Conservation (phyloP, 2,329 filamentous ascomycete species). For the Cryphonectria japonica region DNA sequence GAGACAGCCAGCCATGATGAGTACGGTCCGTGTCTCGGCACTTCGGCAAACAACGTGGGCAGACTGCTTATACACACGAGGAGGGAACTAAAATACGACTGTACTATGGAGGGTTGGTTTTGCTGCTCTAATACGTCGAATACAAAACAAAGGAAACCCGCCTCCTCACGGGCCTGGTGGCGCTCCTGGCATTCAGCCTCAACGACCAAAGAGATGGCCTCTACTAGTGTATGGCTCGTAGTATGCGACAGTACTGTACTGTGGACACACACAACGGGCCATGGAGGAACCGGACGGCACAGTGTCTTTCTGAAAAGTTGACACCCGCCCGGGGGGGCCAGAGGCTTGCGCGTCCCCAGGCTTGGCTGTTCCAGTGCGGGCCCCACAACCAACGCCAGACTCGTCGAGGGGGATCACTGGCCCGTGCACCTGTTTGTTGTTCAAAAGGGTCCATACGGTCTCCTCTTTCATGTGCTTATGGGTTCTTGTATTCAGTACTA, state of each 20-base stretch:
- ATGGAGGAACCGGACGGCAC: conserved; percentile 2
- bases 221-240: no score
- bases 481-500: background rate
- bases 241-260: no score
- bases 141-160: background rate
- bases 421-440: conserved; percentile 5
- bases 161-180: background rate
- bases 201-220: background rate
- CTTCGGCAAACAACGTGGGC: background rate
- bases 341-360: conserved; percentile 17
- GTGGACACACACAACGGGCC: background rate
- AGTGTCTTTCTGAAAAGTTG: background rate
- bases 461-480: background rate
- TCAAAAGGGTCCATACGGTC: background rate
- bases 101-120: no score
- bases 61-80: background rate
- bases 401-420: background rate
- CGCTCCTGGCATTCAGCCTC: background rate
- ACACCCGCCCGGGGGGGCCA: background rate
- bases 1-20: background rate
- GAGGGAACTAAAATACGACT: no score
- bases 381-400: background rate
- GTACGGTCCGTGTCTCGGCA: background rate
- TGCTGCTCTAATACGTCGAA: background rate
- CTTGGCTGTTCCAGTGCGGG: conserved; percentile 8